Base-by-base conservation (phyloP, 495 filamentous ascomycete species). In the Penicillium mononematosum region DNA sequence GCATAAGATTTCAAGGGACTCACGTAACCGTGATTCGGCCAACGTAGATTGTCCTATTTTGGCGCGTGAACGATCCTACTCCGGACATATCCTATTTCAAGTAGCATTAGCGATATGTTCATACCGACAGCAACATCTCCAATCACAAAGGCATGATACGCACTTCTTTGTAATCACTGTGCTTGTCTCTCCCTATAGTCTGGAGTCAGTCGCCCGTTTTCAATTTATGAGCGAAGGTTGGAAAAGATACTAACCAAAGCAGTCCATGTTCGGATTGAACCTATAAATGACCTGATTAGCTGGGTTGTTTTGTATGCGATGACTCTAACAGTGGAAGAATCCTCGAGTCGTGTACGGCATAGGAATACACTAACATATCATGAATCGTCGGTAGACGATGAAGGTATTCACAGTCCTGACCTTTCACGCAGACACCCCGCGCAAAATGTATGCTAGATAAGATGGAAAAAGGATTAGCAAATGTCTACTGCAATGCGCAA, bases 401-500 rank as follows among this genome's bases (percentile, higher is more conserved):
- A 4, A 98, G 81, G 62, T 96, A 97, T 62, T 96, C 86, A 83
- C 95, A 99, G 61, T 97, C 91, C 32, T 88, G 80, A 10, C 95
- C 95, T 60, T 88, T 86, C 42, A 87, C 90, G 62, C 91, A 96
- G 36, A 93, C 70, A 3, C 91, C 91, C 12, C 85, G 74, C 7
- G 91, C 91, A 66, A 98, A 97, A 70, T 92, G 96, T 1, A 97
- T 78, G 44, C 58, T 51, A 24, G 10, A 32, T 29, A 6, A 47
- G 19, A 48, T 1, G 17, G n/a, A 12, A 48, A 41, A 48, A 38
- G 14, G 29, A 53, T 61, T 36, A 61, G 58, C 39, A 47, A 41
- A 17, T 27, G 34, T 17, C 20, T 22, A 29, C n/a, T 19, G 36
- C 24, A 10, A 16, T n/a, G 19, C 36, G 34, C 34, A 42, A 29